phyloP scores from a whole-genome alignment of 495 filamentous ascomycete species.

The Cercophora sp. region DNA sequence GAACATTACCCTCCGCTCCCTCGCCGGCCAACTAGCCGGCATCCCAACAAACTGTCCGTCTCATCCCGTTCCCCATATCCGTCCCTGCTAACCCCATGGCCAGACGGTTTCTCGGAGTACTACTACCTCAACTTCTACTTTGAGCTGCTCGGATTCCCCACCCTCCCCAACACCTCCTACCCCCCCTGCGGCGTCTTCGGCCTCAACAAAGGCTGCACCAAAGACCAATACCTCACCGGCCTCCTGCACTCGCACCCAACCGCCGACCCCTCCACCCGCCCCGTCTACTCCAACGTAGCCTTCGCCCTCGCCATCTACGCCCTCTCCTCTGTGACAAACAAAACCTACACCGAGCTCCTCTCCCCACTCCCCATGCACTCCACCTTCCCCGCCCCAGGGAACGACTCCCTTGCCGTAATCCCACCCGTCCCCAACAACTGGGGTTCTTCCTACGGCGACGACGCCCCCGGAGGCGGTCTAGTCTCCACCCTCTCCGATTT shows the following conservation, averaged over 20 bases:
- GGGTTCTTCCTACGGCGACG: constrained; percentile 14
- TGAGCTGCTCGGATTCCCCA: constrained; percentile 26
- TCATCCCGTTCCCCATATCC: too few relatives aligned
- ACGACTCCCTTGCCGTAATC: constrained; percentile 22
- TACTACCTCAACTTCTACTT: constrained; percentile 21
- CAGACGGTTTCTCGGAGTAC: too few relatives aligned
- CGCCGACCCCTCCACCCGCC: constrained; percentile 33
- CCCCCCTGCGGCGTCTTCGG: constrained; percentile 21
- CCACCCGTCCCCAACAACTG: constrained; percentile 20
- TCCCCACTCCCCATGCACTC: constrained; percentile 35
- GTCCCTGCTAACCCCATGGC: too few relatives aligned
- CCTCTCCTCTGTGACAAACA: constrained; percentile 37
- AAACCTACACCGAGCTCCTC: constrained; percentile 37
- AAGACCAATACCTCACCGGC: constrained; percentile 35
- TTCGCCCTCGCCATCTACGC: constrained; percentile 44
- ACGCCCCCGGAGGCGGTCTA: constrained; percentile 28
- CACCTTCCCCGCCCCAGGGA: constrained; percentile 24
- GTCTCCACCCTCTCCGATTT: constrained; percentile 37
- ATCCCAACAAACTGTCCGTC: constrained; percentile 36
- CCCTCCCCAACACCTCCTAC: constrained; percentile 16
- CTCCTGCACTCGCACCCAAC: constrained; percentile 32
- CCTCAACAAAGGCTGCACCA: constrained; percentile 13
- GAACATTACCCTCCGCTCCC: constrained; percentile 42
- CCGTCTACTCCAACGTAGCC: constrained; percentile 45
- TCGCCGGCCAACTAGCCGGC: constrained; percentile 45